A percentile compares a stretch with the other conserved stretches of the same genome.
Conservation (phyloP, 1,284 basidiomycete species). For the Pseudozyma sp. region DNA sequence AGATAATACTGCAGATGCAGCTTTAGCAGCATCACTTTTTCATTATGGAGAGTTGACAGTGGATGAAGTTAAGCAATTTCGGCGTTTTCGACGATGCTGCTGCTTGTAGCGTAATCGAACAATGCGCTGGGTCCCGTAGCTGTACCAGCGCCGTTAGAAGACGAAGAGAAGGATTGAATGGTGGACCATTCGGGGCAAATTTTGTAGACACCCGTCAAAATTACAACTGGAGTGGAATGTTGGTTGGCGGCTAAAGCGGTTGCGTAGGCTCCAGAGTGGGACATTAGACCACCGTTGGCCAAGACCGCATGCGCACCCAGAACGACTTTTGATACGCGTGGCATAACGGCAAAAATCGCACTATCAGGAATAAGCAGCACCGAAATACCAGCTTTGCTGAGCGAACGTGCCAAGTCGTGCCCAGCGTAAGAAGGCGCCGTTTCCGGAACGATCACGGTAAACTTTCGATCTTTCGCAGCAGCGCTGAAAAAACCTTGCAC, state of each 20-base stretch:
- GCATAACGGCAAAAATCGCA: slow-evolving; percentile 94
- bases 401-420: slow-evolving; percentile 78
- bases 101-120: slow-evolving; percentile 64
- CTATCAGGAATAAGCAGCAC: slow-evolving; percentile 96
- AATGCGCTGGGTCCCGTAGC: slow-evolving; percentile 71
- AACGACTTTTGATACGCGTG: slow-evolving; percentile 94
- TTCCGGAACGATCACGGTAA: slow-evolving; percentile 95
- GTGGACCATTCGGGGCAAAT: slow-evolving; percentile 93
- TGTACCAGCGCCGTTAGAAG: slow-evolving; percentile 3
- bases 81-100: slow-evolving; percentile 79
- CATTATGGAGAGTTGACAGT: no score
- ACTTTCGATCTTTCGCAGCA: slow-evolving; percentile 89
- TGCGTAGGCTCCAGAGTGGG: slow-evolving; percentile 84
- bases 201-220: slow-evolving; percentile 95
- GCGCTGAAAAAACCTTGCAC: slow-evolving; percentile 93
- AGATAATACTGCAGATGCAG: no score
- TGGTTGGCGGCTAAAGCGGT: slow-evolving; percentile 89
- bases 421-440: slow-evolving; percentile 91
- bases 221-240: slow-evolving; percentile 92
- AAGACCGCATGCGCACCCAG: slow-evolving; percentile 92
- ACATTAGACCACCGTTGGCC: slow-evolving; percentile 94
- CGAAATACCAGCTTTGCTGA: slow-evolving; percentile 83
- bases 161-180: slow-evolving; percentile 38
- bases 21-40: no score
- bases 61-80: no score